Evolutionary conservation across 2,329 filamentous ascomycete species (phyloP).

Genomic region (Calonectria pseudoturangicola): DNA sequence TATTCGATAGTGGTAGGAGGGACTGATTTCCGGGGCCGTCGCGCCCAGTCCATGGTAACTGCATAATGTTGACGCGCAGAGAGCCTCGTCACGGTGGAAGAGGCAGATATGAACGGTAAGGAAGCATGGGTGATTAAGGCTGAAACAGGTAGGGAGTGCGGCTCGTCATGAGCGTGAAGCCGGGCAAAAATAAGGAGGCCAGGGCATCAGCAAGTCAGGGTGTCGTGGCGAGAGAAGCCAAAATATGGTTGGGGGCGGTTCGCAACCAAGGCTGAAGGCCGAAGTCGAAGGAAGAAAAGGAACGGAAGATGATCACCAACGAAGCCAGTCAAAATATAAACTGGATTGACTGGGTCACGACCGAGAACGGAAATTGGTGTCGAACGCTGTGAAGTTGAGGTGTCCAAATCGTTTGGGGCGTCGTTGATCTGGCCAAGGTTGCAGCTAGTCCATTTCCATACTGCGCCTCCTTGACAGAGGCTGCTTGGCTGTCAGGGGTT

Average conservation of each 20-base stretch:
- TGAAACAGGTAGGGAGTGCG: conserved; percentile 47
- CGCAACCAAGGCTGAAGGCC: neutral
- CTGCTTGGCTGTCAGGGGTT: conserved; percentile 57
- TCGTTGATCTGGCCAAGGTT: conserved; percentile 44
- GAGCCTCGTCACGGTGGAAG: conserved; percentile 45
- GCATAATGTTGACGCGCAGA: conserved; percentile 57
- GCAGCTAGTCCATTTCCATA: conserved; percentile 46
- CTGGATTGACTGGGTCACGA: conserved; percentile 12
- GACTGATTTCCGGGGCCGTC: conserved; percentile 57
- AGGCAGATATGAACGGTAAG: conserved; percentile 42
- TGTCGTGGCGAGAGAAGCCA: conserved; percentile 22
- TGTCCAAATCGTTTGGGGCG: conserved; percentile 54
- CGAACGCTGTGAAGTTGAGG: conserved; percentile 41
- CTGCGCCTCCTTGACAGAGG: conserved; percentile 47
- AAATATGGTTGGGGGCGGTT: conserved; percentile 13
- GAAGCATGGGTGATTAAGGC: conserved; percentile 47
- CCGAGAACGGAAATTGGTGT: conserved; percentile 37
- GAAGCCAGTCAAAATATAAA: conserved; percentile 37
- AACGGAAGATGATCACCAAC: conserved; percentile 27
- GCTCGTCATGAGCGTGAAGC: conserved; percentile 49
- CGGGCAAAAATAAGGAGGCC: conserved; percentile 41
- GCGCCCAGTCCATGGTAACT: conserved; percentile 61
- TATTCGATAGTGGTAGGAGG: conserved; percentile 59
- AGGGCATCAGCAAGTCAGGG: conserved; percentile 40
- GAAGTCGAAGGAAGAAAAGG: neutral